These are phyloP conservation scores for Ophiostoma perfectum DNA, from an alignment of 2,329 filamentous ascomycete genomes.

Conservation along the genomic window DNA sequence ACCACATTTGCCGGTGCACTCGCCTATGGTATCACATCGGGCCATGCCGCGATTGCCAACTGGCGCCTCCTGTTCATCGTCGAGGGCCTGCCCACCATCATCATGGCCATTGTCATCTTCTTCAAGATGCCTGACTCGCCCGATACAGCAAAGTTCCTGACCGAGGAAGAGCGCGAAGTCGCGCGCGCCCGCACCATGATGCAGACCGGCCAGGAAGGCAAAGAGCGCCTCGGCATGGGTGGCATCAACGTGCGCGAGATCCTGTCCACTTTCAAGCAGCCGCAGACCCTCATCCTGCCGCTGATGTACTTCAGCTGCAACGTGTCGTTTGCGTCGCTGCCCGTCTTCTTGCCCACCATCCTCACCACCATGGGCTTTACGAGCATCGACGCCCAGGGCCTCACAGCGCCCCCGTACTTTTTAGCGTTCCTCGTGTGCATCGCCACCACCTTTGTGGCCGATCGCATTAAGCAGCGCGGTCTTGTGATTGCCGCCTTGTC, in stretches of 20 bases:
- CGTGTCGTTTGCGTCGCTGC: constrained; percentile 38
- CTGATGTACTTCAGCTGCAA: constrained; percentile 39
- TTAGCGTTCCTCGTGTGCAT: constrained; percentile 60
- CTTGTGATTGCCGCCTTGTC: constrained; percentile 54
- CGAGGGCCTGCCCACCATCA: constrained; percentile 56
- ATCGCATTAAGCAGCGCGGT: constrained; percentile 59
- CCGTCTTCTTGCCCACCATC: constrained; percentile 60
- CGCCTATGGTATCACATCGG: constrained; percentile 59
- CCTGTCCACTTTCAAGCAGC: constrained; percentile 41
- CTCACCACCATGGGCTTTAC: constrained; percentile 63
- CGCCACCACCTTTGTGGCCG: constrained; percentile 57
- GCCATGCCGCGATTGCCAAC: constrained; percentile 48
- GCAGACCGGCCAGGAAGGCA: constrained; percentile 47
- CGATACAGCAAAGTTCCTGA: constrained; percentile 49
- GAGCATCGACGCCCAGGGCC: constrained; percentile 61
- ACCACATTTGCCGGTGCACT: constrained; percentile 61
- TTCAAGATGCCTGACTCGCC: constrained; percentile 51
- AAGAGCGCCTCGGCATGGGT: constrained; percentile 40
- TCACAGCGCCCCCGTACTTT: constrained; percentile 67
- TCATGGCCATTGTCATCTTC: constrained; percentile 50
- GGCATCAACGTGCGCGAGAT: constrained; percentile 44
- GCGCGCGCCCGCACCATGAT: constrained; percentile 49
- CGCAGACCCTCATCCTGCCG: constrained; percentile 47
- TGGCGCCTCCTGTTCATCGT: constrained; percentile 64
- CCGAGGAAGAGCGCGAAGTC: constrained; percentile 51